A percentile compares a stretch with the other conserved stretches of the same genome.
Conservation (phyloP, 2,329 filamentous ascomycete species). For the Colletotrichum lini region DNA sequence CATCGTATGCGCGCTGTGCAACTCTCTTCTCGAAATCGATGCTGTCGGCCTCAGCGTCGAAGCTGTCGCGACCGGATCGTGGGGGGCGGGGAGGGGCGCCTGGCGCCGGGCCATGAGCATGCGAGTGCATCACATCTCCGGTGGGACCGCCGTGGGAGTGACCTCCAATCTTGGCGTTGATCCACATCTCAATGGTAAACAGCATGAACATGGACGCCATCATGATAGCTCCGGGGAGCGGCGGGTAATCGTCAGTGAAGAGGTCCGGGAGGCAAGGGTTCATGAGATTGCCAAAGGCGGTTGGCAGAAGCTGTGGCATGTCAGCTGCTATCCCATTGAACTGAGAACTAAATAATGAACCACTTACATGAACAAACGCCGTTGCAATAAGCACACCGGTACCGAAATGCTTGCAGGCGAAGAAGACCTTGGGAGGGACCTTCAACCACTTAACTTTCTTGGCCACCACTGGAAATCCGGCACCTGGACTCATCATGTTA, state of each 20-base stretch:
- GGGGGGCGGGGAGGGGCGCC: constrained; percentile 50
- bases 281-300: constrained; percentile 68
- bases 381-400: constrained; percentile 81
- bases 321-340: neutral
- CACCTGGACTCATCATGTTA: constrained; percentile 51
- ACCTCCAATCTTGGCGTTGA: constrained; percentile 71
- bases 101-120: constrained; percentile 22
- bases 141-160: constrained; percentile 72
- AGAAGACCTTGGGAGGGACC: constrained; percentile 70
- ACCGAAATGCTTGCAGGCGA: constrained; percentile 76
- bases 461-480: constrained; percentile 66
- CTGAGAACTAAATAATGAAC: fast-evolving
- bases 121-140: constrained; percentile 50
- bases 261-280: constrained; percentile 71
- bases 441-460: constrained; percentile 72
- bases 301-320: constrained; percentile 65
- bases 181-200: constrained; percentile 74
- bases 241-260: constrained; percentile 72
- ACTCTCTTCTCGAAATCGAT: constrained; percentile 58
- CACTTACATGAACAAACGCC: constrained; percentile 78
- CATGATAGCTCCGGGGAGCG: constrained; percentile 76
- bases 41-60: constrained; percentile 51
- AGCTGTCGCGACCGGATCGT: constrained; percentile 50
- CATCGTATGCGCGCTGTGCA: constrained; percentile 57
- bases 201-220: constrained; percentile 73